Percentiles rank a stretch among this genome's conserved stretches.
These are phyloP conservation scores for Proliferodiscus dingleyae DNA, from an alignment of 2,329 filamentous ascomycete genomes.

Conservation along the genomic window DNA sequence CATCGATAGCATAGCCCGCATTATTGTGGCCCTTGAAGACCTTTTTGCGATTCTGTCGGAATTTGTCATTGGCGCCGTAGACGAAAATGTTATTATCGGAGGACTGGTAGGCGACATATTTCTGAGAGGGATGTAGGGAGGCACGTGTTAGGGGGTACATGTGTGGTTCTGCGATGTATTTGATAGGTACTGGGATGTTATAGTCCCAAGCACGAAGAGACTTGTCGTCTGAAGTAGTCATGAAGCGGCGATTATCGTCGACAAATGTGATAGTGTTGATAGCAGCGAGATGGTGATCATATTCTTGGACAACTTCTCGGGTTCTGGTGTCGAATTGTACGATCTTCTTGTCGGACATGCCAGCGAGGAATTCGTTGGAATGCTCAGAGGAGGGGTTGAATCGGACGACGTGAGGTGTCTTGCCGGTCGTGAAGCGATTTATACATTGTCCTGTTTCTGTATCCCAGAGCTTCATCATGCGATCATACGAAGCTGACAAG, in stretches of 20 bases:
- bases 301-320: constrained; percentile 83
- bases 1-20: constrained; percentile 85
- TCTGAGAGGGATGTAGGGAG: constrained; percentile 78
- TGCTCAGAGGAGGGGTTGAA: constrained; percentile 81
- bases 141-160: constrained; percentile 95
- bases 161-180: constrained; percentile 94
- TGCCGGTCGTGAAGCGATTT: constrained; percentile 84
- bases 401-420: constrained; percentile 89
- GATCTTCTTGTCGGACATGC: constrained; percentile 99
- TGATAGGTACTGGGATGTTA: constrained; percentile 96
- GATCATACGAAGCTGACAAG: constrained; percentile 86
- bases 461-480: constrained; percentile 97
- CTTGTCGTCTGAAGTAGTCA: constrained; percentile 97
- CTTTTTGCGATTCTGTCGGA: constrained; percentile 97
- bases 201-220: constrained; percentile 96
- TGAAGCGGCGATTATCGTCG: constrained; percentile 90
- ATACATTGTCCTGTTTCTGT: constrained; percentile 90
- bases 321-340: constrained; percentile 90
- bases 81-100: constrained; percentile 96
- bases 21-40: constrained; percentile 94
- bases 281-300: constrained; percentile 95
- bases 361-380: constrained; percentile 85
- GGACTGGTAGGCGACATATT: constrained; percentile 90
- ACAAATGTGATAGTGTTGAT: constrained; percentile 98
- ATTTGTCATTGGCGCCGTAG: constrained; percentile 90